These are phyloP conservation scores for Fusarium setosum DNA, from an alignment of 2,329 filamentous ascomycete genomes.

Conservation along the genomic window DNA sequence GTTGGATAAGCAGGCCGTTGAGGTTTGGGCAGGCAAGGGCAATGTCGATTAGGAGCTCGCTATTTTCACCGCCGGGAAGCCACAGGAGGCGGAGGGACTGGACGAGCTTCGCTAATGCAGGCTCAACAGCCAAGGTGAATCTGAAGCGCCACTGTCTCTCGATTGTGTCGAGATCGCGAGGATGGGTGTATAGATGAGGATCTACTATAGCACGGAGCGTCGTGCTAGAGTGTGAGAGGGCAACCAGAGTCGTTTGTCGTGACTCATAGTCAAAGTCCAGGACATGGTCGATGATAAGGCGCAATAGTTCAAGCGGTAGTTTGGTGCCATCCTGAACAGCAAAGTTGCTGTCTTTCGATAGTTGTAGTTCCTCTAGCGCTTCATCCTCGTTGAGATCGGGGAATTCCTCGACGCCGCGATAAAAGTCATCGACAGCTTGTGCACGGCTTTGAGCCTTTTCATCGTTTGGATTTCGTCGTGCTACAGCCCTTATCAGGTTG, in stretches of 20 bases:
- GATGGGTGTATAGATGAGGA: slow-evolving; percentile 4
- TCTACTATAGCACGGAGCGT: slow-evolving; percentile 6
- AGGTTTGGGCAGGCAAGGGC: slow-evolving; percentile 14
- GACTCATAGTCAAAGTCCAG: background rate
- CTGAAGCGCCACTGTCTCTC: slow-evolving; percentile 2
- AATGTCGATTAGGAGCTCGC: background rate
- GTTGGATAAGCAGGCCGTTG: background rate
- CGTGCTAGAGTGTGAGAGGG: slow-evolving; percentile 4
- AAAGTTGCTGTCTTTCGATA: no score
- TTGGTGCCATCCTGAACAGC: background rate
- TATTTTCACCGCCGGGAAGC: background rate
- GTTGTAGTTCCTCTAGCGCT: background rate
- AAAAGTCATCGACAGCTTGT: background rate
- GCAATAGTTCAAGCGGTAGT: slow-evolving; percentile 14
- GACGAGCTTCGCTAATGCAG: slow-evolving; percentile 1
- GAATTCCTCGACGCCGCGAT: background rate
- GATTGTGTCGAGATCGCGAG: background rate
- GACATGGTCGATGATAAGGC: slow-evolving; percentile 2
- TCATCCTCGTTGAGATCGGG: background rate
- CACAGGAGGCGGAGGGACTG: slow-evolving; percentile 1
- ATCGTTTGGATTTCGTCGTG: slow-evolving; percentile 1
- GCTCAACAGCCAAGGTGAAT: slow-evolving; percentile 10
- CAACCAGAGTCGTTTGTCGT: slow-evolving; percentile 4
- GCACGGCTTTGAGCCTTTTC: slow-evolving; percentile 3
- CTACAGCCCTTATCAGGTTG: background rate